Evolutionary conservation across 192 early-diverging fungal genomes (phyloP).

Genomic region (Phlyctochytrium bullatum): DNA sequence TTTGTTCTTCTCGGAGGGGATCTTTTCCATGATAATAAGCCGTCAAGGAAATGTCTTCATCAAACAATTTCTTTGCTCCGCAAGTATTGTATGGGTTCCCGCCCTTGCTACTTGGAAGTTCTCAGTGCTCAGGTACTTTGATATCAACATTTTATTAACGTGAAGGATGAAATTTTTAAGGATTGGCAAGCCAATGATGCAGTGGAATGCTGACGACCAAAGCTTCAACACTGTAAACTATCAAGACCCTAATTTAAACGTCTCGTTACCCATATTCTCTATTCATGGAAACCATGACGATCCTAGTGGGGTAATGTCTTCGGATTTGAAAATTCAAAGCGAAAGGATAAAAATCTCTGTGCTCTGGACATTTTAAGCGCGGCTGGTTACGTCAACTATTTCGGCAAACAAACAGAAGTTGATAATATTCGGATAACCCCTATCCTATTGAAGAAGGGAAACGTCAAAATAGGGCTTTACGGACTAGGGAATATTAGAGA

Average conservation of each 20-base stretch:
- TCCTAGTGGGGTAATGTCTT: conserved; percentile 64
- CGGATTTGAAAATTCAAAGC: background rate
- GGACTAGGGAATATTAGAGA: conserved; percentile 93
- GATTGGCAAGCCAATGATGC: background rate
- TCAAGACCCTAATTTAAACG: conserved; percentile 82
- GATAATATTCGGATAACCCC: conserved; percentile 80
- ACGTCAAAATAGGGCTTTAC: conserved; percentile 74
- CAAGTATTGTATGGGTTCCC: conserved; percentile 52
- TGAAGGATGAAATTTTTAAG: background rate
- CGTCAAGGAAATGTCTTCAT: conserved; percentile 74
- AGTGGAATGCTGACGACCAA: conserved; percentile 12
- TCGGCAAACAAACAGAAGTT: conserved; percentile 70
- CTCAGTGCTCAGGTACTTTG: conserved; percentile 80
- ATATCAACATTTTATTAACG: background rate
- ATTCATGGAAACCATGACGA: conserved; percentile 99
- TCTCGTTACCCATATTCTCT: conserved; percentile 84
- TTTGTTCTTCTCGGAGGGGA: conserved; percentile 92
- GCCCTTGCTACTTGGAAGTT: conserved; percentile 65
- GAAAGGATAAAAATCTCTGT: conserved; percentile 70
- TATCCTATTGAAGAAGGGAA: conserved; percentile 77
- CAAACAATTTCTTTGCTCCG: conserved; percentile 69
- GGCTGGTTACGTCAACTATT: conserved; percentile 88
- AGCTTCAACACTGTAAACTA: conserved; percentile 68
- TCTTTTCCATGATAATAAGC: conserved; percentile 94
- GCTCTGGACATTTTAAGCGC: conserved; percentile 79